Conservation (phyloP, 1,284 basidiomycete genomes). For the Ceratobasidium sp. region DNA sequence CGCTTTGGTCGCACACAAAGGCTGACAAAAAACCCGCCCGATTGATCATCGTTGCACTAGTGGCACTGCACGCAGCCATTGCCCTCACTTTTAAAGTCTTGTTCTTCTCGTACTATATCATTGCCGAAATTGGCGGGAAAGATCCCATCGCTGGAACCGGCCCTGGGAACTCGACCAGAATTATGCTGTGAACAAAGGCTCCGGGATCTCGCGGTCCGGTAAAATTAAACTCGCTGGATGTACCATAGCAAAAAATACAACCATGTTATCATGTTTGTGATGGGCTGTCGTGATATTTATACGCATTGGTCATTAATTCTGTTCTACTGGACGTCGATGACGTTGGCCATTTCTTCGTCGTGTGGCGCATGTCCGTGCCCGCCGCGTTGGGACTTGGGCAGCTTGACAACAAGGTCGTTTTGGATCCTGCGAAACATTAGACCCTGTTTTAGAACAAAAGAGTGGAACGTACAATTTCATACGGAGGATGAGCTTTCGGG, state of each 20-base stretch:
- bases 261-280: not conserved
- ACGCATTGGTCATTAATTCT: not conserved
- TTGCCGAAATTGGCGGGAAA: slow-evolving; percentile 63
- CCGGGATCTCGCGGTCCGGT: not conserved
- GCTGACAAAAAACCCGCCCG: slow-evolving; percentile 86
- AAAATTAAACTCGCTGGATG: not conserved
- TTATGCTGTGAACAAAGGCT: slow-evolving; percentile 12
- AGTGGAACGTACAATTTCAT: slow-evolving; percentile 73
- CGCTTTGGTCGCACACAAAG: slow-evolving; percentile 54
- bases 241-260: slow-evolving; percentile 24
- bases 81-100: slow-evolving; percentile 86
- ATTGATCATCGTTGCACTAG: slow-evolving; percentile 78
- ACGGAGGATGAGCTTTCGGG: slow-evolving; percentile 77
- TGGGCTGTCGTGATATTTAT: not conserved
- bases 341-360: slow-evolving; percentile 34
- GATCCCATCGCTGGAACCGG: slow-evolving; percentile 53
- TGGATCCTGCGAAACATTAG: slow-evolving; percentile 23
- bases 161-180: slow-evolving; percentile 25
- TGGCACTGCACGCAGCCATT: slow-evolving; percentile 74
- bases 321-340: slow-evolving; percentile 29
- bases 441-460: not conserved
- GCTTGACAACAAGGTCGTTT: slow-evolving; percentile 44
- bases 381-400: slow-evolving; percentile 10
- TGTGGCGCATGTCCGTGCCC: not conserved
- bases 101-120: slow-evolving; percentile 86